Conservation (phyloP, 257 asterid species). For the Capsicum baccatum region DNA sequence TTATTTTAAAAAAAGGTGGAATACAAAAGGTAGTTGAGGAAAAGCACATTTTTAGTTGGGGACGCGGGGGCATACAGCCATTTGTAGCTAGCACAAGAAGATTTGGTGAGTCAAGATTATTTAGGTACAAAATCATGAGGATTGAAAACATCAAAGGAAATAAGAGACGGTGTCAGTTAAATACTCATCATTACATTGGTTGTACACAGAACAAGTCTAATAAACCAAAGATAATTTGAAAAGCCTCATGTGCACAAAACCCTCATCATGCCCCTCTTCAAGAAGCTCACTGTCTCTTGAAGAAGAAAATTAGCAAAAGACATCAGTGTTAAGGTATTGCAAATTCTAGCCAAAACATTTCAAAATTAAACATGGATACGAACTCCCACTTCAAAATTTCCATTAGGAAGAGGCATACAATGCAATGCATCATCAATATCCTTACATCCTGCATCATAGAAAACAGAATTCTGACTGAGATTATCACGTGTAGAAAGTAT, state of each 20-base stretch:
- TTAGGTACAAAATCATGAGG: neutral
- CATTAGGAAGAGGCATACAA: slow-evolving; percentile 83
- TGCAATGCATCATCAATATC: slow-evolving; percentile 99
- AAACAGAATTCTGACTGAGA: slow-evolving; percentile 30
- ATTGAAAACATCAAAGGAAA: neutral
- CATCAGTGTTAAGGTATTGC: neutral
- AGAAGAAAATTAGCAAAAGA: slow-evolving; percentile 10
- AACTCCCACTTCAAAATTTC: slow-evolving; percentile 98
- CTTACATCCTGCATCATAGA: slow-evolving; percentile 77
- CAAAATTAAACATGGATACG: slow-evolving; percentile 69
- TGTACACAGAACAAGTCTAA: neutral
- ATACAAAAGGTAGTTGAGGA: neutral
- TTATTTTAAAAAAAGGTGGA: neutral
- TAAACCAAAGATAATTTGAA: slow-evolving; percentile 1
- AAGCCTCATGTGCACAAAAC: slow-evolving; percentile 12
- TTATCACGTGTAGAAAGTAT: neutral
- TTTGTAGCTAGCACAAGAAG: neutral
- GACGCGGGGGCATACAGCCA: neutral
- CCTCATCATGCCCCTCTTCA: neutral
- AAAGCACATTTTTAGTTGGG: neutral
- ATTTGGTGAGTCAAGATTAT: neutral
- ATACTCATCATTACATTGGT: slow-evolving; percentile 12
- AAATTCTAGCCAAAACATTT: slow-evolving; percentile 13
- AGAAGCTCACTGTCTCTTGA: slow-evolving; percentile 11
- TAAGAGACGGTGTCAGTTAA: neutral